Conservation (phyloP, 2,329 filamentous ascomycete genomes). For the Colletotrichum orchidophilum region DNA sequence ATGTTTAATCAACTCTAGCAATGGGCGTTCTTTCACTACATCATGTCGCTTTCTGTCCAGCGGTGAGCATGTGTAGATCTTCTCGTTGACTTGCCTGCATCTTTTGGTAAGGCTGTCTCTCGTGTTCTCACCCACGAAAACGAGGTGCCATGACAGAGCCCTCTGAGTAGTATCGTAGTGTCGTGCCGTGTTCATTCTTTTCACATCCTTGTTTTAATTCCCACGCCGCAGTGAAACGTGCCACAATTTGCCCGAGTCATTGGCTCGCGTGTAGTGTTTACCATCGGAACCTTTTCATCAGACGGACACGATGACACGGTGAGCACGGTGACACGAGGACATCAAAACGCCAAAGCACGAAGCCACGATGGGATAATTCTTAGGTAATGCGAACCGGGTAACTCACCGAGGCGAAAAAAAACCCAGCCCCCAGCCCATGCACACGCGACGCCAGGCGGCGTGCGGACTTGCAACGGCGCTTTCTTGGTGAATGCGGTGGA, state of each 20-base stretch:
- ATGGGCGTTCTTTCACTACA: background rate
- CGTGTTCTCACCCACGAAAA: background rate
- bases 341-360: background rate
- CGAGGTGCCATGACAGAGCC: background rate
- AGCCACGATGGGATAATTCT: background rate
- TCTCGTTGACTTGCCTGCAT: background rate
- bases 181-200: background rate
- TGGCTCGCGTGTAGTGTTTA: background rate
- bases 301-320: background rate
- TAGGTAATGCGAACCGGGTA: background rate
- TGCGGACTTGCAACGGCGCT: background rate
- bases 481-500: conserved; percentile 1
- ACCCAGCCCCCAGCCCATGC: background rate
- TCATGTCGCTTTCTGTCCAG: background rate
- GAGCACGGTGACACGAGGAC: background rate
- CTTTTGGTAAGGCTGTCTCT: background rate
- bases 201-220: background rate
- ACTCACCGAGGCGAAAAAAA: background rate
- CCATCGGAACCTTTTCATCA: background rate
- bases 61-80: too few species aligned
- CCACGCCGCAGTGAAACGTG: background rate
- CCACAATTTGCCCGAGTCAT: background rate
- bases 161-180: background rate
- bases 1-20: conserved; percentile 50
- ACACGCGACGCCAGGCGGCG: background rate